phyloP scores from a whole-genome alignment of 1,284 basidiomycete species.

The Takashimella koratensis region DNA sequence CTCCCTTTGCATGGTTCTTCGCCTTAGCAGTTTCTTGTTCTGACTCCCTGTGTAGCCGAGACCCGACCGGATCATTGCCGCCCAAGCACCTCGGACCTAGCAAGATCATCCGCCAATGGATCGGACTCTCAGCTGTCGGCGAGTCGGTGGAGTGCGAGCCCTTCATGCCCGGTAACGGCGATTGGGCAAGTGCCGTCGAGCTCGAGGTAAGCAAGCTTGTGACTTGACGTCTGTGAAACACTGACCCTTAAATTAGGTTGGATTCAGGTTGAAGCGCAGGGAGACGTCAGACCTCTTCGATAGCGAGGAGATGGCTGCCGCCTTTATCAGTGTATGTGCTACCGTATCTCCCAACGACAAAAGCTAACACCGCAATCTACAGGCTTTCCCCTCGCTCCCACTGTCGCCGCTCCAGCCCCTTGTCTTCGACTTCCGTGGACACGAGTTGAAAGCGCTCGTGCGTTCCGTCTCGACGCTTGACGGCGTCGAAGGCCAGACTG shows the following conservation, averaged over 20 bases:
- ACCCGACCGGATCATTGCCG: slow-evolving; percentile 64
- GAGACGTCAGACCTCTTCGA: slow-evolving; percentile 72
- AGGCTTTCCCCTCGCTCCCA: slow-evolving; percentile 64
- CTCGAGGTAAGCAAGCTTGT: slow-evolving; percentile 64
- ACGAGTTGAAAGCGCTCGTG: slow-evolving; percentile 72
- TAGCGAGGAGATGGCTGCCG: slow-evolving; percentile 75
- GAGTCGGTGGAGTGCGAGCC: slow-evolving; percentile 70
- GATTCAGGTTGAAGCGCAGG: slow-evolving; percentile 62
- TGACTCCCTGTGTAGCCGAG: slow-evolving; percentile 50
- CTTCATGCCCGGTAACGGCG: slow-evolving; percentile 59
- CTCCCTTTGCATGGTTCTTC: too few species aligned
- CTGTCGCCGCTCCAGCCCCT: slow-evolving; percentile 64
- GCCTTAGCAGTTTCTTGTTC: too few species aligned
- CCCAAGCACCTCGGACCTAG: slow-evolving; percentile 61
- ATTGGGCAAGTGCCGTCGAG: slow-evolving; percentile 72
- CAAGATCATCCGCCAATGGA: slow-evolving; percentile 66
- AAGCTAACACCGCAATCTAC: slow-evolving; percentile 18
- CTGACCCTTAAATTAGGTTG: slow-evolving; percentile 53
- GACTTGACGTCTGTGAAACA: slow-evolving; percentile 9
- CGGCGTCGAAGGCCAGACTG: slow-evolving; percentile 56
- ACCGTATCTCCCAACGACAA: not conserved
- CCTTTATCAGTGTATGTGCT: slow-evolving; percentile 62
- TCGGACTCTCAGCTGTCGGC: slow-evolving; percentile 71
- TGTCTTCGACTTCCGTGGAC: slow-evolving; percentile 87
- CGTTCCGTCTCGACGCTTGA: slow-evolving; percentile 60